Evolutionary conservation across 2,329 filamentous ascomycete genomes (phyloP).

Genomic region (Nemania bipapillata): DNA sequence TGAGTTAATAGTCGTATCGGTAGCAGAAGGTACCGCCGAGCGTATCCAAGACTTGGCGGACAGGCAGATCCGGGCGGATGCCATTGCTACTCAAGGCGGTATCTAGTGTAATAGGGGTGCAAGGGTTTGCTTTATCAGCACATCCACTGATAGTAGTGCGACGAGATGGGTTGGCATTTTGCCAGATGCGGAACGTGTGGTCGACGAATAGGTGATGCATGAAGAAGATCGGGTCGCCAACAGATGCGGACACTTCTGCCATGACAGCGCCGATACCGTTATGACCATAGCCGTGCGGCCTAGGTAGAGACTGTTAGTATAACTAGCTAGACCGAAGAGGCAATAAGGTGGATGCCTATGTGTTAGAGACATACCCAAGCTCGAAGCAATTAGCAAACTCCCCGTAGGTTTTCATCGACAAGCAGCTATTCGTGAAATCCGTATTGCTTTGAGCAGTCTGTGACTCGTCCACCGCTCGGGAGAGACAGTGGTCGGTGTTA

Average conservation of each 20-base stretch:
- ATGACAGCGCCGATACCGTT: conserved; percentile 54
- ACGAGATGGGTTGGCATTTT: conserved; percentile 48
- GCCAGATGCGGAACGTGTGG: conserved; percentile 52
- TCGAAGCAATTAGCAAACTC: conserved; percentile 51
- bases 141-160: conserved; percentile 49
- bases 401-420: conserved; percentile 47
- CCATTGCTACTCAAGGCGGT: conserved; percentile 46
- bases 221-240: conserved; percentile 53
- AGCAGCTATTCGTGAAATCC: conserved; percentile 51
- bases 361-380: conserved; percentile 47
- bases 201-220: conserved; percentile 53
- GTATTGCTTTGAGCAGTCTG: conserved; percentile 48
- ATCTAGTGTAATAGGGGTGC: conserved; percentile 46
- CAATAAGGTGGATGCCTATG: background rate
- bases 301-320: conserved; percentile 43
- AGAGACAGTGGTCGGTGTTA: conserved; percentile 50
- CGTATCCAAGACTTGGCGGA: conserved; percentile 47
- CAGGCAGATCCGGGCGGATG: conserved; percentile 44
- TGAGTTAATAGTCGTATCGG: conserved; percentile 49
- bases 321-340: background rate
- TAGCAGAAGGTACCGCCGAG: conserved; percentile 49
- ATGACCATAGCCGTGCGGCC: conserved; percentile 53
- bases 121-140: conserved; percentile 43
- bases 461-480: conserved; percentile 51
- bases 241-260: conserved; percentile 51